Percentiles rank a stretch among this genome's conserved stretches.
Evolutionary conservation across 257 asterid genomes (phyloP).

Genomic region (Solanum lignicaule): DNA sequence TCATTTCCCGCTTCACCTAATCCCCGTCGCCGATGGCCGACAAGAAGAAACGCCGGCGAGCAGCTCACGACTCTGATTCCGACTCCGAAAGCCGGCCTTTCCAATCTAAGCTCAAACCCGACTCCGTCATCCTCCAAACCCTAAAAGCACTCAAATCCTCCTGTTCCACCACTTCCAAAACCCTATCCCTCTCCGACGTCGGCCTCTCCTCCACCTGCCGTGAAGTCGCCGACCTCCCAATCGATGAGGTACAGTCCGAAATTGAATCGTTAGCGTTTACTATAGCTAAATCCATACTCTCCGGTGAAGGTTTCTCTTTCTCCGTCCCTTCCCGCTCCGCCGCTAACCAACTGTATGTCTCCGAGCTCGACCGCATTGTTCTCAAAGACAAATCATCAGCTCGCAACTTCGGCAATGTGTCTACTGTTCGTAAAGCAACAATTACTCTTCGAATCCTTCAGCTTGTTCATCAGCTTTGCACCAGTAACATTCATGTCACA

Average conservation of each 20-base stretch:
- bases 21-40: constrained; percentile 17
- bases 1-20: neutral
- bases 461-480: constrained; percentile 69
- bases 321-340: constrained; percentile 80
- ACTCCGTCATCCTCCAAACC: constrained; percentile 43
- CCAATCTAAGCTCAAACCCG: constrained; percentile 59
- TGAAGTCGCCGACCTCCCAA: constrained; percentile 65
- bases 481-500: constrained; percentile 76
- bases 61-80: constrained; percentile 24
- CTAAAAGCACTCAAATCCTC: constrained; percentile 37
- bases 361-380: constrained; percentile 86
- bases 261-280: constrained; percentile 53
- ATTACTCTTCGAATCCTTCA: constrained; percentile 67
- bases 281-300: constrained; percentile 66
- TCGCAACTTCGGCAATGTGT: constrained; percentile 67
- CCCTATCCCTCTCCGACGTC: constrained; percentile 55
- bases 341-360: constrained; percentile 77
- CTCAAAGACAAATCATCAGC: constrained; percentile 57
- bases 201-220: constrained; percentile 66
- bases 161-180: constrained; percentile 21
- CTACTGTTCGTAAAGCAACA: constrained; percentile 72
- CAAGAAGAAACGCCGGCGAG: constrained; percentile 71
- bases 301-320: constrained; percentile 64
- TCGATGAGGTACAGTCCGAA: constrained; percentile 51
- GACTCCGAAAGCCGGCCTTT: constrained; percentile 42